Percentiles rank a stretch among this genome's conserved stretches.
phyloP scores from a whole-genome alignment of 805 yeast species.

The Saccharomycopsis fibuligera region DNA sequence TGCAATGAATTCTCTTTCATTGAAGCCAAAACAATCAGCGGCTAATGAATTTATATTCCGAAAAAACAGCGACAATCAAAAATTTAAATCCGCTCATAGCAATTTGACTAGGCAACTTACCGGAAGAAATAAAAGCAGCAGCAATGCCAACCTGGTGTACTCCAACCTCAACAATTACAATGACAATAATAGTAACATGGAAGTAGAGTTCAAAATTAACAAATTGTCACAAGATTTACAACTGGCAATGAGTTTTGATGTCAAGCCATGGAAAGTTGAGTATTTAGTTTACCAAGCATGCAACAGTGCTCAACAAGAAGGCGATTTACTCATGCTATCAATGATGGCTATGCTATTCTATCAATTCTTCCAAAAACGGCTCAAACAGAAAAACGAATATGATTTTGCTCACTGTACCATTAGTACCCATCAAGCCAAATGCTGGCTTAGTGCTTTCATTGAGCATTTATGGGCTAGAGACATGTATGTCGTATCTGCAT shows the following conservation, averaged over 20 bases:
- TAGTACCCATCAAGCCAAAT: constrained; percentile 34
- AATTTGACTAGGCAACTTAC: constrained; percentile 6
- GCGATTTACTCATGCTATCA: constrained; percentile 58
- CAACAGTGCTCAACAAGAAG: constrained; percentile 52
- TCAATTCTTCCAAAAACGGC: constrained; percentile 26
- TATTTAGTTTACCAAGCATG: constrained; percentile 44
- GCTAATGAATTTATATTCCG: not conserved
- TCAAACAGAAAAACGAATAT: constrained; percentile 19
- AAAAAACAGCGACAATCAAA: constrained; percentile 5
- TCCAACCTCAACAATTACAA: not conserved
- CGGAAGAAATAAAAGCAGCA: not conserved
- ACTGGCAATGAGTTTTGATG: not conserved
- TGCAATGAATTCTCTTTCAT: not conserved
- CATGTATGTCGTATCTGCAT: constrained; percentile 52
- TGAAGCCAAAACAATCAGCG: not conserved
- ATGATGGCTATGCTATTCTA: constrained; percentile 51
- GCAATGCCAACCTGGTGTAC: not conserved
- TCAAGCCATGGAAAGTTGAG: constrained; percentile 52
- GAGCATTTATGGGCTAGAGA: constrained; percentile 44
- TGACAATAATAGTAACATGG: not conserved
- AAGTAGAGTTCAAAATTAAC: constrained; percentile 1
- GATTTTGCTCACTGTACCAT: constrained; percentile 12
- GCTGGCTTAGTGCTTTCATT: constrained; percentile 50
- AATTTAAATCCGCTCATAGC: not conserved
- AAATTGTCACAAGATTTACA: not conserved